Conservation (phyloP, 192 early-diverging fungal genomes). For the Irineochytrium annulatum region DNA sequence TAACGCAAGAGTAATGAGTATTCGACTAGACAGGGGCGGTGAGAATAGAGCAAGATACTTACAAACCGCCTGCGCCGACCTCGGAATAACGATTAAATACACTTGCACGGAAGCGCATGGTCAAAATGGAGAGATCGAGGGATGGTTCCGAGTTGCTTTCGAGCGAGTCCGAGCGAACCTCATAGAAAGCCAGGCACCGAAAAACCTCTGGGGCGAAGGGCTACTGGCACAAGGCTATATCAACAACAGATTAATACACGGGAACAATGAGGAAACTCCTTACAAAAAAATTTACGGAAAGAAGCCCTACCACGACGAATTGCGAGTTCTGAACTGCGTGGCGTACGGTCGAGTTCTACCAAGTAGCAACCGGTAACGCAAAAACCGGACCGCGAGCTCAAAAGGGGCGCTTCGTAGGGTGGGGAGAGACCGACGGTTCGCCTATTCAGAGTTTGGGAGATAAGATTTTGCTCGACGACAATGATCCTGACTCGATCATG, state of each 20-base stretch:
- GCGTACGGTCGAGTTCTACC: not conserved
- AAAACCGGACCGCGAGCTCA: not conserved
- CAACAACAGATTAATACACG: not conserved
- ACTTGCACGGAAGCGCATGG: constrained; percentile 10
- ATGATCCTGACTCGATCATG: too few relatives aligned
- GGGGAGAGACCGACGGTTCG: not conserved
- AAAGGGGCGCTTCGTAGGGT: constrained; percentile 4
- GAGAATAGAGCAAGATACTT: too few relatives aligned
- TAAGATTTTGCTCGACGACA: not conserved
- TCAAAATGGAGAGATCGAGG: constrained; percentile 11
- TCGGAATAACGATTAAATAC: not conserved
- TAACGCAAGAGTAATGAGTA: too few relatives aligned
- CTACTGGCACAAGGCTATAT: not conserved
- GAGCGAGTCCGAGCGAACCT: constrained; percentile 1
- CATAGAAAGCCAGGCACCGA: not conserved
- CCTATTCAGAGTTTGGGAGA: not conserved
- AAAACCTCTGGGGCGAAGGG: not conserved
- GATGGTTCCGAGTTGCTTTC: constrained; percentile 11
- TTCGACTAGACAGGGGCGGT: too few relatives aligned
- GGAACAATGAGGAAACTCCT: not conserved
- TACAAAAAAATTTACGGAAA: constrained; percentile 1
- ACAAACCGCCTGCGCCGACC: not conserved
- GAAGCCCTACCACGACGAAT: not conserved
- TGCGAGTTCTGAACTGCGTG: constrained; percentile 5
- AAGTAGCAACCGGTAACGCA: not conserved